Base-by-base conservation (phyloP, 106 monocot species). In the Dioscorea dumetorum region DNA sequence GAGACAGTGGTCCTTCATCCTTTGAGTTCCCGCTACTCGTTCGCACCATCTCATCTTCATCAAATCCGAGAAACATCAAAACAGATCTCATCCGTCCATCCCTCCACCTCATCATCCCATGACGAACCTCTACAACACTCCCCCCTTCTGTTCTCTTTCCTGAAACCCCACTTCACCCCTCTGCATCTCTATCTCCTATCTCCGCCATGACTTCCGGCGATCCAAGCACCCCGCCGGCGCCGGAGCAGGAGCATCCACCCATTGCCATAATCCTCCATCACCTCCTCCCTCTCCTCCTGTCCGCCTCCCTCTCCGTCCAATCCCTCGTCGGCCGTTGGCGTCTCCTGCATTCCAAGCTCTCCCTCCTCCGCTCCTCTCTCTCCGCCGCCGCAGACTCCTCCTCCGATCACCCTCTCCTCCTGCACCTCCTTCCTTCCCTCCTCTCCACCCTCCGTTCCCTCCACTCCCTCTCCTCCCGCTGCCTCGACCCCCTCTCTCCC, bases 261-360 rank as follows among this genome's bases (percentile, higher is more conserved):
- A 70, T 82, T 22, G 63, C 66, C 65, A 53, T 71, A 32, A 79
- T 87, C 57, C 67, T 91, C 65, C 48, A 65, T 50, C 69, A 68
- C 48, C 77, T 88, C 68, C 74, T 92, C 33, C 88, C 87, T 10
- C 22, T 70, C 65, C 80, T 92, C 63, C 82, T 92, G 61, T 49
- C 73, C n/a, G 67, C 78, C 34, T 66, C 88, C 2, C 81, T 78
- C 67, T 73, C 87, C 64, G 83, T 75, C 31, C 72, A 65, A 33
- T 74, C 85, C 51, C 73, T 92, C 24, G 66, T 74, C 41, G 61
- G 70, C 49, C 79, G 78, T 15, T 92, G 91, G 91, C 82, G 85
- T 22, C 22, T 68, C 67, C 60, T 92, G 33, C 91, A 82, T 59
- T 34, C 80, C 60, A 83, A 80, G 15, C 82, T 92, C 49, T 72